Evolutionary conservation across 768 basidiomycete genomes (phyloP).

Genomic region (Podaxis mareebaensis): DNA sequence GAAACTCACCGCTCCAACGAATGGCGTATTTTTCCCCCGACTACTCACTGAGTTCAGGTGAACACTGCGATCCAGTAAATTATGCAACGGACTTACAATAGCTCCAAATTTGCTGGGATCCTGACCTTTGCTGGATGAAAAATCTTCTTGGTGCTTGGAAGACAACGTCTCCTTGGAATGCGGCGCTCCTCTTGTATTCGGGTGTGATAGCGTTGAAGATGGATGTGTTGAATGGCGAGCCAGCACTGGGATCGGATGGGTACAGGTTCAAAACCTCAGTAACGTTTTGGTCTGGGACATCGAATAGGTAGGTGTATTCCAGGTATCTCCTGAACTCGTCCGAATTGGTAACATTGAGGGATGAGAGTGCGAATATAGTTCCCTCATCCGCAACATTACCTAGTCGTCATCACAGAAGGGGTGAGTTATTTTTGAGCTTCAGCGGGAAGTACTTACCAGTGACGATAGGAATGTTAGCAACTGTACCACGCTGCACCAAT

Average conservation of each 20-base stretch:
- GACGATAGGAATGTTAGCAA: constrained; percentile 52
- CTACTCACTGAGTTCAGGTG: constrained; percentile 35
- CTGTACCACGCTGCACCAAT: constrained; percentile 41
- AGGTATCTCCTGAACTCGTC: constrained; percentile 24
- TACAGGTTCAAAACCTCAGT: constrained; percentile 31
- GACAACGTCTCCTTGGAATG: constrained; percentile 48
- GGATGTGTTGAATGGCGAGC: constrained; percentile 54
- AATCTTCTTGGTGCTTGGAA: constrained; percentile 55
- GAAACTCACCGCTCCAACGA: constrained; percentile 43
- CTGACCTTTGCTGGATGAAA: constrained; percentile 41
- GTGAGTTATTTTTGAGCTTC: neutral
- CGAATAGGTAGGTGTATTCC: constrained; percentile 22
- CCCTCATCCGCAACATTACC: constrained; percentile 62
- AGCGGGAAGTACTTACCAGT: constrained; percentile 22
- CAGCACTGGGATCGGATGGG: constrained; percentile 35
- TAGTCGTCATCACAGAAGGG: constrained; percentile 3
- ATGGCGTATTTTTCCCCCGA: constrained; percentile 37
- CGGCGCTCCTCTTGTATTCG: constrained; percentile 52
- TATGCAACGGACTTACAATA: constrained; percentile 34
- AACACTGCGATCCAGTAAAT: neutral
- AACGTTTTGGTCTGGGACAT: constrained; percentile 22
- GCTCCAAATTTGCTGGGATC: constrained; percentile 44
- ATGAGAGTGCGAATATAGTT: constrained; percentile 46
- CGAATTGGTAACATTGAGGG: constrained; percentile 39
- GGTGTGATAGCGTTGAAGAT: constrained; percentile 38